Base-by-base conservation (phyloP, 164 flowering plant genomes). In the Saururus chinensis region DNA sequence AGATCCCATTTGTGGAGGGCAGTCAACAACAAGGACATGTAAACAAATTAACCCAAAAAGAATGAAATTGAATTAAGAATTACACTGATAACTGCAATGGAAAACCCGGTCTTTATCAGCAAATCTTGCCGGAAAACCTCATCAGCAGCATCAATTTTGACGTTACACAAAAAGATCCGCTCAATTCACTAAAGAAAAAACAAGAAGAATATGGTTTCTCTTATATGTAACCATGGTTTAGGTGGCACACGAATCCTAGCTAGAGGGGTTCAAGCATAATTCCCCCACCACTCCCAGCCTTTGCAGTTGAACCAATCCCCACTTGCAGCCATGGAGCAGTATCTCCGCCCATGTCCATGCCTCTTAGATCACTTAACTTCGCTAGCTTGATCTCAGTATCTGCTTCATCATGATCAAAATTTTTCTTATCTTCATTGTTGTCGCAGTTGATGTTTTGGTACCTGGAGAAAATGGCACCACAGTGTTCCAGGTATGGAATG, bases 321-420 rank as follows among this genome's bases (percentile, higher is more conserved):
- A 91, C 89, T 63, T 86, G 96, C 77, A 91, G 76, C 97, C 97
- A 91, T 37, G 84, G 82, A 61, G 88, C 75, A 5, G 89, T 80
- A 51, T 69, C 76, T 25, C 72, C 82, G 65, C 61, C 49, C 49
- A 45, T 52, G 62, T 65, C 82, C 64, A 83, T 75, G 64, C 81
- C 96, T 60, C 86, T 86, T 19, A 86, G 68, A 53, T 88, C 96
- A 74, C 86, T 84, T 58, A 91, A 76, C 76, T 88, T 91, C 49
- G 89, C 89, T 55, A 82, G 70, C 79, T 85, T 85, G 76, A 80
- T 75, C 71, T 73, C 89, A 72, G 86, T 83, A 21, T 82, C 88
- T 7, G 76, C 87, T 74, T 84, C 95, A 68, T 80, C 85, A 12
- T 45, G 49, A 11, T 51, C 17, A 45, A 40, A 56, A 11, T 52